Percentiles rank a stretch among this genome's conserved stretches.
phyloP scores from a whole-genome alignment of 805 yeast genomes.

The Zygosaccharomyces rouxii region DNA sequence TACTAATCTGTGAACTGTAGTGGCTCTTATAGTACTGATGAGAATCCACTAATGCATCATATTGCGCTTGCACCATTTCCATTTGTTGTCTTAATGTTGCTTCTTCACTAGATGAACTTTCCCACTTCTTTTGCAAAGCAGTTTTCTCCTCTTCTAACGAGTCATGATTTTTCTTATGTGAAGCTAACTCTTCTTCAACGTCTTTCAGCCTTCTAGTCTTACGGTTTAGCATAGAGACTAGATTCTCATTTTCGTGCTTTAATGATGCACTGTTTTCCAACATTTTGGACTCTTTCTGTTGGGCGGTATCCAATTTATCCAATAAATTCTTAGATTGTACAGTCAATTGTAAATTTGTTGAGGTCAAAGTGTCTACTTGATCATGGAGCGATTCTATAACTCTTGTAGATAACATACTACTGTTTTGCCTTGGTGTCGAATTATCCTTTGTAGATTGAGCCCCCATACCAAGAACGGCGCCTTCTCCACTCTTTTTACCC shows the following conservation, averaged over 20 bases:
- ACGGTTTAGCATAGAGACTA: conserved; percentile 61
- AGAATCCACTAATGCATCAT: conserved; percentile 26
- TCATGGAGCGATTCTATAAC: conserved; percentile 43
- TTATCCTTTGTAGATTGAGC: background rate
- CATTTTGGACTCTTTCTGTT: conserved; percentile 44
- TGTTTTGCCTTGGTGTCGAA: conserved; percentile 3
- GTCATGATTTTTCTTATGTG: conserved; percentile 8
- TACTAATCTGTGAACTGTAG: conserved; percentile 22
- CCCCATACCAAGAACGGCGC: conserved; percentile 1
- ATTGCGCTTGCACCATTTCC: conserved; percentile 20
- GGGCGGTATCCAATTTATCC: conserved; percentile 45
- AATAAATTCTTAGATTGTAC: conserved; percentile 46
- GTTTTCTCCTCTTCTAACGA: conserved; percentile 8
- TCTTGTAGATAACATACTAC: conserved; percentile 26
- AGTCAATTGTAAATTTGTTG: conserved; percentile 36
- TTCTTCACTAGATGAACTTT: conserved; percentile 12
- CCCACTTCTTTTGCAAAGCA: conserved; percentile 6
- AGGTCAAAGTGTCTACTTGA: conserved; percentile 51
- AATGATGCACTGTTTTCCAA: conserved; percentile 52
- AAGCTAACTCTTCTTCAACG: conserved; percentile 45
- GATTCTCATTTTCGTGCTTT: conserved; percentile 74
- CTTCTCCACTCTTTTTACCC: conserved; percentile 7
- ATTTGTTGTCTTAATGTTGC: conserved; percentile 14
- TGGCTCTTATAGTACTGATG: conserved; percentile 25
- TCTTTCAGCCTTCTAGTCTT: conserved; percentile 67